phyloP scores from a whole-genome alignment of 306 rosid genomes.

The Prunus armeniaca region DNA sequence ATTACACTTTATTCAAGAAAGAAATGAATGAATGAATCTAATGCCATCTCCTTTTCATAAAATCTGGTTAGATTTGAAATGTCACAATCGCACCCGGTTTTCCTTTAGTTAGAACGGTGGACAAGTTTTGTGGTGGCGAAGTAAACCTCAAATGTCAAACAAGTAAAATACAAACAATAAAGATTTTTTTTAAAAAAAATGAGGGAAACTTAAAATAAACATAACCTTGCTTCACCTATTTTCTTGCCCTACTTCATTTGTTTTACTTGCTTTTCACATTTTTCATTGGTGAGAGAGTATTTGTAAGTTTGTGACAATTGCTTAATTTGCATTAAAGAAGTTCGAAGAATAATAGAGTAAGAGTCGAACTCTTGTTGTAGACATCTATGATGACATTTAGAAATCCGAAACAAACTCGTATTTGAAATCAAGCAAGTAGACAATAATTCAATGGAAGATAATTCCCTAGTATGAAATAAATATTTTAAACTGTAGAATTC shows the following conservation, averaged over 20 bases:
- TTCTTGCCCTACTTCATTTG: not conserved
- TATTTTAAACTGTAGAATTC: not conserved
- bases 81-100: constrained; percentile 19
- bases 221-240: not conserved
- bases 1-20: not conserved
- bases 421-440: not conserved
- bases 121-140: not conserved
- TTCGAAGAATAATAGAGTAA: not conserved
- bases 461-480: not conserved
- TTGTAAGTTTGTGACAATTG: not conserved
- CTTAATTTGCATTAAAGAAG: not conserved
- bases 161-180: not conserved
- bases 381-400: not conserved
- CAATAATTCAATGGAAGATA: not conserved
- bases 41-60: not conserved
- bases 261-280: not conserved
- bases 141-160: constrained; percentile 11
- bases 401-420: not conserved
- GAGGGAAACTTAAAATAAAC: not conserved
- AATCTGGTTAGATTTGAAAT: constrained; percentile 1
- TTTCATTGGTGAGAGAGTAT: not conserved
- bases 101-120: not conserved
- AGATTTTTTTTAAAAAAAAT: too few relatives aligned
- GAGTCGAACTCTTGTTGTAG: not conserved
- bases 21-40: not conserved